Evolutionary conservation across 192 early-diverging fungal genomes (phyloP), one percentile per base, ranked within the genome.

Genomic region (Linnemannia schmuckeri): DNA sequence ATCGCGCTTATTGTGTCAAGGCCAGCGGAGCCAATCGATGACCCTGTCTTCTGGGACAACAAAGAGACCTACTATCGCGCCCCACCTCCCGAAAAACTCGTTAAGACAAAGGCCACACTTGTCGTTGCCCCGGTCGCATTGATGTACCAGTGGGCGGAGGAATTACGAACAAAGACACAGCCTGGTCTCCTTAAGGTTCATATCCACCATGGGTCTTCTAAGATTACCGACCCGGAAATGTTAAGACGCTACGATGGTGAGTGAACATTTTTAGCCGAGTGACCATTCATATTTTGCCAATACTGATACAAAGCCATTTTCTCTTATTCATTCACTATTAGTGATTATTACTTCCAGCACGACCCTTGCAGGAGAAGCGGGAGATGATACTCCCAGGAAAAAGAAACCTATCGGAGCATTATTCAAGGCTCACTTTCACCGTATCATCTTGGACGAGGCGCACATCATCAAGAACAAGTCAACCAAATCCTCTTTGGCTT

Each of bases 61-160:
- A 41, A 35, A 22, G 54, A 72, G 27, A 12, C 20, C 9, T 66
- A 76, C 37, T 35, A 69, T 46, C 42, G 38, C 6, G 61, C 78
- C 1, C 82, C 75, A 27, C 46, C 87, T 82, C 47, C 57, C 27
- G 42, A 71, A 5, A 70, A 42, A 24, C 79, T 77, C 38, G 68
- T 80, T 27, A 82, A 90, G 70, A 81, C 88, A 57, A 94, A 94
- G 57, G 76, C 91, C 0, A 96, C 95, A 2, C 89, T 97, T 41
- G 81, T 97, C 24, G 89, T 96, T 1, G 93, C 94, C 6, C 95
- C 96, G 1, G 89, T 94, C 3, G 89, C 93, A 0, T 82, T 96
- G 20, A 87, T 97, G 42, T 82, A 91, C 49, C 96, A 97, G 75
- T 97, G 96, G 96, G 84, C 87, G 38, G 84, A 88, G 41, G 96